Base-by-base conservation (phyloP, 2,329 filamentous ascomycete genomes). In the Alternaria ethzedia region DNA sequence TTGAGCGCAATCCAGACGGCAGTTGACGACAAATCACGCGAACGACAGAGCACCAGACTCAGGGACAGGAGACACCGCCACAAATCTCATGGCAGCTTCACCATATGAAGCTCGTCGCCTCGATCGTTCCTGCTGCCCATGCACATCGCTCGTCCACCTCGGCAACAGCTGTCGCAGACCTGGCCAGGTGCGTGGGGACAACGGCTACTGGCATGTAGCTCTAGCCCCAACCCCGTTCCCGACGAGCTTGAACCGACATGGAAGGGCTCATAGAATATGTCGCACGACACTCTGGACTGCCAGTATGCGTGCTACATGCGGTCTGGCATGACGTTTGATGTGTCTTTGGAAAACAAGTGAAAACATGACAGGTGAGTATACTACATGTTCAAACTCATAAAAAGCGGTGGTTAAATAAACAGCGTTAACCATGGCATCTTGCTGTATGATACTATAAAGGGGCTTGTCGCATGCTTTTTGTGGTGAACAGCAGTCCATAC, bases 261-360 rank as follows among this genome's bases (percentile, higher is more conserved):
- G 61, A 59, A 54, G 13, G 20, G 15, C 52, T 54, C 20, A 21
- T 63, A 46, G 51, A 57, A 46, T 12, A 30, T 10, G 43, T 58
- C 52, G 26, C 54, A 58, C 36, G 41, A 54, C 36, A 23, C 36
- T 30, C 47, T 54, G 59, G 55, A 57, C 61, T 21, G 54, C 47
- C 25, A 20, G 46, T 46, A 26, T 54, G 45, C 23, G 43, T 54
- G 25, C 65, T 67, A 57, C 66, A 51, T 59, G 32, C 36, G 55
- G 55, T 43, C 20, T 23, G 17, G 67, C 70, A 71, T 72, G 62
- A 70, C 46, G 60, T 66, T 59, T 63, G 59, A 65, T 61, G 49
- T 45, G 20, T 41, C 47, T 50, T 47, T 54, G 46, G 52, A 57
- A 44, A 21, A 25, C 55, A 63, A 46, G 5, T 32, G 47, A 52